Base-by-base conservation (phyloP, 179 eudicot species). In the Carnegiea gigantea region DNA sequence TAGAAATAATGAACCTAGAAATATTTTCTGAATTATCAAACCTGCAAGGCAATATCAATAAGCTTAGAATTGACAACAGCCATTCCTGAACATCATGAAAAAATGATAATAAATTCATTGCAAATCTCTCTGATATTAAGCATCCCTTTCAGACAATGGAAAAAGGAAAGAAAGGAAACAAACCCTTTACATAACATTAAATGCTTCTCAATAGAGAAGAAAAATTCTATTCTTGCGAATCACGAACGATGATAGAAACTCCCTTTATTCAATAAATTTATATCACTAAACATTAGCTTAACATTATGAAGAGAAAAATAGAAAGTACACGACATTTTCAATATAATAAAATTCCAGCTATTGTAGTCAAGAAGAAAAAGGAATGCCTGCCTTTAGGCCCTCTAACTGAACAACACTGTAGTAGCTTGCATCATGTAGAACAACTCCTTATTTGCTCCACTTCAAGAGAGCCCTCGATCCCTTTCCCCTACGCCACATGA, bases 401-500 rank as follows among this genome's bases (percentile, higher is more conserved):
- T 91, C 91, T 88, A 95, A 85, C 77, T 89, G 97, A 82, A 91
- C 87, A 54, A 90, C 90, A 74, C 87, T 82, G 83, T 70, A 82
- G 88, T 91, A 92, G 89, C 97, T 93, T 18, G 97, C 93, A 86
- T 93, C 98, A 86, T 93, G 98, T 70, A 91, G 84, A 76, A 95
- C 89, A 11, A 84, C 92, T 80, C 95, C 95, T 78, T 90, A 79
- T 70, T 73, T 89, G 86, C 88, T 84, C 87, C 87, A 88, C 88
- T 94, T 92, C 80, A 94, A 81, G 65, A 95, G 85, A 88, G 98
- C 95, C 80, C 99, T 92, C 11, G 97, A 94, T 75, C 99, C 98
- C 84, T 79, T 92, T 82, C 97, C 98, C 28, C 98, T 95, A 62
- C 78, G 84, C 75, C 76, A 90, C 36, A 80, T 13, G 33, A 86